Conservation (phyloP, 2,329 filamentous ascomycete species). For the Penicillium glabrum region DNA sequence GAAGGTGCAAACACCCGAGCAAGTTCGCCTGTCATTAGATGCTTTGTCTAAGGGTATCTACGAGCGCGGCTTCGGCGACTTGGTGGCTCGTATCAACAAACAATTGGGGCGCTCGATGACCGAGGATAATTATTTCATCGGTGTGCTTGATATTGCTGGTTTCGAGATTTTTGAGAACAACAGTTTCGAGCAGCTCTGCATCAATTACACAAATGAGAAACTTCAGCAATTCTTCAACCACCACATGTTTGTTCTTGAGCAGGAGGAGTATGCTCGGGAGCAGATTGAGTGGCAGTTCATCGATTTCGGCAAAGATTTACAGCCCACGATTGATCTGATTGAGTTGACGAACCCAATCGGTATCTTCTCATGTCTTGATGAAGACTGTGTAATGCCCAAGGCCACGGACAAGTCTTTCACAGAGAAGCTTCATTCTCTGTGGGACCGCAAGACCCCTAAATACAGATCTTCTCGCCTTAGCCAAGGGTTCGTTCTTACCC, state of each 20-base stretch:
- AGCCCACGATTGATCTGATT: slow-evolving; percentile 96
- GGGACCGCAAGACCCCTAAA: slow-evolving; percentile 94
- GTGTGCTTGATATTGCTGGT: slow-evolving; percentile 96
- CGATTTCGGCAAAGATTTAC: slow-evolving; percentile 94
- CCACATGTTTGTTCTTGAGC: slow-evolving; percentile 98
- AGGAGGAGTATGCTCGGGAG: slow-evolving; percentile 95
- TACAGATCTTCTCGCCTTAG: slow-evolving; percentile 85
- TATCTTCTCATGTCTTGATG: slow-evolving; percentile 96
- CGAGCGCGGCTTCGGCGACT: slow-evolving; percentile 89
- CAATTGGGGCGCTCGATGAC: slow-evolving; percentile 84
- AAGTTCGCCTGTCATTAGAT: slow-evolving; percentile 86
- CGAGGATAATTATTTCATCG: slow-evolving; percentile 94
- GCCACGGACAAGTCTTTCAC: slow-evolving; percentile 96
- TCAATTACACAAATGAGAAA: slow-evolving; percentile 99
- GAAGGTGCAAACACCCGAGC: slow-evolving; percentile 95
- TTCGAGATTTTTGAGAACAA: slow-evolving; percentile 99
- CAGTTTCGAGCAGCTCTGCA: slow-evolving; percentile 98
- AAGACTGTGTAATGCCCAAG: slow-evolving; percentile 98
- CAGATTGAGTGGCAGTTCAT: slow-evolving; percentile 99
- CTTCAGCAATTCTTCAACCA: slow-evolving; percentile 99
- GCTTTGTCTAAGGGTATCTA: slow-evolving; percentile 96
- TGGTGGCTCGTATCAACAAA: slow-evolving; percentile 87
- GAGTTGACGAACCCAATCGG: slow-evolving; percentile 95
- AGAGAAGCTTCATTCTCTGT: slow-evolving; percentile 93
- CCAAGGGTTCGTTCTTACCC: slow-evolving; percentile 92